These are phyloP conservation scores for Ganoderma lingzhi DNA, from an alignment of 1,284 basidiomycete genomes.

Conservation along the genomic window DNA sequence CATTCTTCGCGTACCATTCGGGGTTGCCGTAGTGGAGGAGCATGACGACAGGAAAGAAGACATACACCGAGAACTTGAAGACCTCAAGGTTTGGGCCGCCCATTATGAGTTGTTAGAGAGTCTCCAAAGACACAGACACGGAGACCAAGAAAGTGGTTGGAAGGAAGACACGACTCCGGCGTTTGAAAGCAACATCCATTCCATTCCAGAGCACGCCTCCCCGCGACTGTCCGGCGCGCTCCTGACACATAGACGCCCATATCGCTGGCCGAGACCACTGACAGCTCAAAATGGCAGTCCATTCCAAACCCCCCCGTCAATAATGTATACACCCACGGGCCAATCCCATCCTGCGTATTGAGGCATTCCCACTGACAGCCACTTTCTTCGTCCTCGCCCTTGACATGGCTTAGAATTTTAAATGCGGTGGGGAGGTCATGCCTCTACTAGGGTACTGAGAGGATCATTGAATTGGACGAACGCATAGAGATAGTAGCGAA, in stretches of 20 bases:
- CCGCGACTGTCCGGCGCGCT: background rate
- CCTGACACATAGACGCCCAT: background rate
- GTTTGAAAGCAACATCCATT: slow-evolving; percentile 1
- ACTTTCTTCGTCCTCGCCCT: background rate
- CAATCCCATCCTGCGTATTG: background rate
- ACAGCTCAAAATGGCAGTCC: background rate
- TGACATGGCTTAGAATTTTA: background rate
- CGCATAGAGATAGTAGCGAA: slow-evolving; percentile 1
- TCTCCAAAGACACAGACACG: too few species aligned
- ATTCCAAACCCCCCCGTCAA: background rate
- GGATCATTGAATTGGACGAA: slow-evolving; percentile 3
- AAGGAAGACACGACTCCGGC: background rate
- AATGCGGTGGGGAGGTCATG: background rate
- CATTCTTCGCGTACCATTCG: slow-evolving; percentile 85
- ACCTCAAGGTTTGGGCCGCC: slow-evolving; percentile 86
- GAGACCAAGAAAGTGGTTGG: background rate
- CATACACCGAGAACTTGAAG: slow-evolving; percentile 89
- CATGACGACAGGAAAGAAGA: slow-evolving; percentile 87
- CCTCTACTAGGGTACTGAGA: slow-evolving; percentile 13
- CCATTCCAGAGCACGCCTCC: background rate
- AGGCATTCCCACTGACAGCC: background rate
- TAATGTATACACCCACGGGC: background rate
- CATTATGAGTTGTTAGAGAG: slow-evolving; percentile 50
- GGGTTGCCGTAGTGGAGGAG: slow-evolving; percentile 92
- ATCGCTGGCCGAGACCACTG: background rate